These are phyloP conservation scores for Rhizoctonia solani DNA, from an alignment of 1,284 basidiomycete genomes.

Conservation along the genomic window DNA sequence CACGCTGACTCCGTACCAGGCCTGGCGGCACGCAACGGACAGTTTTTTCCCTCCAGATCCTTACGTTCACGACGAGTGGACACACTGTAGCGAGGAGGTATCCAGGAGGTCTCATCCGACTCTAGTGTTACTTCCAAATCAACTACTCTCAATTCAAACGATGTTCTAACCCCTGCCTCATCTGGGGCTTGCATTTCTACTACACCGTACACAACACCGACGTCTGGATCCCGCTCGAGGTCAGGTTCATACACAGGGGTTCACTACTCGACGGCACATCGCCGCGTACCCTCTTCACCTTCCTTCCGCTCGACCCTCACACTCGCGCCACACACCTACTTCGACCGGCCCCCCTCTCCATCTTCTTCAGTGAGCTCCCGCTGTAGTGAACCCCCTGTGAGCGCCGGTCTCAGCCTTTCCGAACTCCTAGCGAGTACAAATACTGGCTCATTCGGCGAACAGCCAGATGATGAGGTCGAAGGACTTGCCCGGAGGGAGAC, in stretches of 20 bases:
- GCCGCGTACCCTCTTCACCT: constrained; percentile 18
- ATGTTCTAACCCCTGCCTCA: not conserved
- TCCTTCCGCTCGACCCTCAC: constrained; percentile 5
- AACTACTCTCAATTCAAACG: too few species aligned
- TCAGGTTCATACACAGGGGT: not conserved
- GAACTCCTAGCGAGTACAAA: not conserved
- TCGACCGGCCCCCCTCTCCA: constrained; percentile 24
- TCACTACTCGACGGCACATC: constrained; percentile 18
- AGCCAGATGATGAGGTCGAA: not conserved
- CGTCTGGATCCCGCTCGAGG: not conserved
- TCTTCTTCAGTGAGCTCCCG: constrained; percentile 21
- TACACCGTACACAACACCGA: not conserved
- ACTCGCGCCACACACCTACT: not conserved
- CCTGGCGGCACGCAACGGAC: constrained; percentile 1
- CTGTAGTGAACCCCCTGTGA: constrained; percentile 2
- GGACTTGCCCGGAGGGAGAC: constrained; percentile 9
- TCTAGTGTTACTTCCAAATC: too few species aligned
- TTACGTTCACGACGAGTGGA: constrained; percentile 12
- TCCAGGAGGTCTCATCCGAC: not conserved
- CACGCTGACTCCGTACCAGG: constrained; percentile 13
- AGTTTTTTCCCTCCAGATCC: constrained; percentile 13
- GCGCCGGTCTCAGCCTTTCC: constrained; percentile 10
- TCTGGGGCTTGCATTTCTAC: not conserved
- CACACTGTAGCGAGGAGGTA: not conserved
- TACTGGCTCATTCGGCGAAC: not conserved